Base-by-base conservation (phyloP, 108 stramenopile genomes). In the Nitzschia sp. region DNA sequence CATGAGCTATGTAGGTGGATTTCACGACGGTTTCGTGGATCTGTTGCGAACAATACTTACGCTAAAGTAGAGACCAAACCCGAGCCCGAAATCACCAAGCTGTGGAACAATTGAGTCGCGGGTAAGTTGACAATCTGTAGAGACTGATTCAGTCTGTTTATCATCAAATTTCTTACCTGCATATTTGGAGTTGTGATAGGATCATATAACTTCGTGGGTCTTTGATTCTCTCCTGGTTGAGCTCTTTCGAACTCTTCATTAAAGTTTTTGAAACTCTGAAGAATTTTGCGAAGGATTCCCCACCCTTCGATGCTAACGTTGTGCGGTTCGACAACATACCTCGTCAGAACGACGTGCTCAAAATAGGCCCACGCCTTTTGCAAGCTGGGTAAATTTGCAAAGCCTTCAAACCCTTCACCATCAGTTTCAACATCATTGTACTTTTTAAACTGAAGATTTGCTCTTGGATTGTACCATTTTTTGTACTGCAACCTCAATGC, bases 301-400 rank as follows among this genome's bases (percentile, higher is more conserved):
- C 57, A 58, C 17, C 29, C 33, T 3, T 58, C 57, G 30, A 32
- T 26, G 46, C 32, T 32, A 0, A 15, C 32, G 30, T 65, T 65
- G n/a, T 33, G 47, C 16, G 22, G 30, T n/a, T 53, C 35, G 21
- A 54, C 53, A 41, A 54, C 53, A 64, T 86, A 77, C 19, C 95
- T 69, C 1, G 85, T 78, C 46, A 96, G 64, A 0, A 89, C 78
- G 6, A 77, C 81, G 62, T 93, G 92, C 67, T 96, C 95, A 81
- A 93, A 96, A 60, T 93, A 91, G 17, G 82, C 90, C 95, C 95
- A 96, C 29, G 90, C 92, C 35, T 66, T 76, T 34, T 68, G 74
- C 0, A 88, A 35, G 27, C 53, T 67, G 15, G 87, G 82, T 0
- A 58, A 53, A 19, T 68, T 48, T 1, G 17, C 8, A 29, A 4